Evolutionary conservation across 2,329 filamentous ascomycete genomes (phyloP), one percentile per base, ranked within the genome.

Genomic region (Cladosporium colombiae): DNA sequence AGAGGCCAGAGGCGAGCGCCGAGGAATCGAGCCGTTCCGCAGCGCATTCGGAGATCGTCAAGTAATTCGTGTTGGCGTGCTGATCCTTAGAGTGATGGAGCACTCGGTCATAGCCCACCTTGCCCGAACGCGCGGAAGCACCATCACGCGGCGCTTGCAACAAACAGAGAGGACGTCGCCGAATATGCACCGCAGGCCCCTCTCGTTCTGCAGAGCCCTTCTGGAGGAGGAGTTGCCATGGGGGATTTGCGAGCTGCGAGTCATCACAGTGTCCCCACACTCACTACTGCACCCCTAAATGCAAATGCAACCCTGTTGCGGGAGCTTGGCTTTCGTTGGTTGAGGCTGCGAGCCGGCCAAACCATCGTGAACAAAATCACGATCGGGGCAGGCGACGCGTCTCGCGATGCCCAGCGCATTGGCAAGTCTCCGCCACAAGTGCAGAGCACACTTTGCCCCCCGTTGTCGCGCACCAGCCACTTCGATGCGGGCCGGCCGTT

Each of bases 171-270:
- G 27, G 25, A 29, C 16, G 14, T n/a, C 52, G 18, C 52, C 52
- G 52, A 55, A 31, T 4, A 55, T 55, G 18, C 52, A 53, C 52
- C 52, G 52, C 52, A 13, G 40, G 33, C n/a, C 52, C 52, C 52
- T 55, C 27, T 33, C 27, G 27, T 55, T 31, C 31, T 21, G 27
- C 50, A 53, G 8, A 31, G 50, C 16, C 50, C 18, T 46, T 23
- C 8, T 18, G 29, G 50, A 31, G 25, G 52, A 29, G 29, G 18
- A 31, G 27, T 61, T 31, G 56, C 44, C 35, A 53, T 61, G 62
- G 53, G 53, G 66, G 62, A 55, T 29, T 11, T 55, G 27, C 29
- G 67, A 64, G 61, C 64, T 67, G 56, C 62, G 57, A 18, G 52
- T 55, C 18, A 55, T 55, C 50, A n/a, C 5, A 21, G 16, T 46